Percentiles rank a stretch among this genome's conserved stretches.
Evolutionary conservation across 306 rosid species (phyloP).

Genomic region (Begonia fuchsioides): DNA sequence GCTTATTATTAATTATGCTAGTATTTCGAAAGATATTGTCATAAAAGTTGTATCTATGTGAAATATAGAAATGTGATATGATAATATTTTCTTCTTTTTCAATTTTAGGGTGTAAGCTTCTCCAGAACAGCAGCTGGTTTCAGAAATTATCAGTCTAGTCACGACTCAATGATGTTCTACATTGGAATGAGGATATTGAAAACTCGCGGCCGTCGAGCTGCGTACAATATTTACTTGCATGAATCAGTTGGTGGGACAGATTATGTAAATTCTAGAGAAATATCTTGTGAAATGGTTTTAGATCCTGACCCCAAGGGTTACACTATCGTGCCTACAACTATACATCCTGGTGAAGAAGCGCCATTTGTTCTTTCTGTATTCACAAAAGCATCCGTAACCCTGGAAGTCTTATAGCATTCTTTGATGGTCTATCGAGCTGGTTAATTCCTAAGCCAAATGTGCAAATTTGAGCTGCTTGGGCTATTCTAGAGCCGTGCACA

Average conservation of each 20-base stretch:
- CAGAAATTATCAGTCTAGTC: conserved; percentile 96
- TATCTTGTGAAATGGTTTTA: conserved; percentile 97
- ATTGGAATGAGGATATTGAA: conserved; percentile 97
- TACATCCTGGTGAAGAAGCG: conserved; percentile 99
- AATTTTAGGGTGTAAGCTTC: conserved; percentile 84
- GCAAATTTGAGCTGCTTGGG: conserved; percentile 36
- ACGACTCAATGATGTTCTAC: conserved; percentile 92
- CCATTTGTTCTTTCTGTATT: conserved; percentile 97
- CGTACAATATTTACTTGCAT: conserved; percentile 83
- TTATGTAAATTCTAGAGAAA: conserved; percentile 93
- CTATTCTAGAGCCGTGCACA: conserved; percentile 20
- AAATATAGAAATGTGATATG: too few relatives aligned
- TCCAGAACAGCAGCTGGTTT: conserved; percentile 94
- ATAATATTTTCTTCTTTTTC: too few relatives aligned
- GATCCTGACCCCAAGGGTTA: conserved; percentile 99
- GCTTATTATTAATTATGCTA: too few relatives aligned
- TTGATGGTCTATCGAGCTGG: conserved; percentile 12
- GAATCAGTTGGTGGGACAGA: conserved; percentile 99
- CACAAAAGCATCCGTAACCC: conserved; percentile 83
- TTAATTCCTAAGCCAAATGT: conserved; percentile 15
- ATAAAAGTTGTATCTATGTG: too few relatives aligned
- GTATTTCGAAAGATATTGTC: too few relatives aligned
- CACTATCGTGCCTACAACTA: conserved; percentile 94
- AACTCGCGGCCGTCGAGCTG: conserved; percentile 97
- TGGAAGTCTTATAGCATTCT: conserved; percentile 63